A percentile compares a stretch with the other conserved stretches of the same genome.
phyloP scores from a whole-genome alignment of 1,139 yeast species.

The Diutina sp. region DNA sequence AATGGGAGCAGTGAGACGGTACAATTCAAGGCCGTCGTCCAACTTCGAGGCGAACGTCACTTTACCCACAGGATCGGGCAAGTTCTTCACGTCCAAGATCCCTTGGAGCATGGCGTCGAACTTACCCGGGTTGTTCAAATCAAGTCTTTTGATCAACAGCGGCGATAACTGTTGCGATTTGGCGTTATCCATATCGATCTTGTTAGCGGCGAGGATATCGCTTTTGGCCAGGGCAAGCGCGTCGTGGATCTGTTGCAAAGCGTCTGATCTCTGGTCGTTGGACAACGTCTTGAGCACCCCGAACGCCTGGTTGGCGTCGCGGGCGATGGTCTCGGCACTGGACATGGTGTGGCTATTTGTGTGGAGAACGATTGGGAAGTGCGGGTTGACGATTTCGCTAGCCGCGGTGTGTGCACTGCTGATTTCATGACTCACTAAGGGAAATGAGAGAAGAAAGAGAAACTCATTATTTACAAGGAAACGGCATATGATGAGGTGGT shows the following conservation, averaged over 20 bases:
- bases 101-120: constrained; percentile 94
- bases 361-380: neutral
- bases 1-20: constrained; percentile 81
- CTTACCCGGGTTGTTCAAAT: constrained; percentile 69
- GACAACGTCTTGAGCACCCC: constrained; percentile 66
- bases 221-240: constrained; percentile 46
- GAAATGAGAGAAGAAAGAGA: no score
- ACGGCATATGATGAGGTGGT: no score
- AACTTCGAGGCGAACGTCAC: constrained; percentile 69
- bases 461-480: no score
- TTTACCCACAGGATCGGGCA: constrained; percentile 87
- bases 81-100: constrained; percentile 73
- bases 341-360: neutral
- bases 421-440: neutral
- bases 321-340: constrained; percentile 37
- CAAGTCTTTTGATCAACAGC: constrained; percentile 72
- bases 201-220: constrained; percentile 59
- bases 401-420: neutral
- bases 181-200: constrained; percentile 65
- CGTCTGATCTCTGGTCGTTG: constrained; percentile 60
- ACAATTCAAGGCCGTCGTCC: constrained; percentile 76
- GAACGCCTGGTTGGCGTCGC: constrained; percentile 66
- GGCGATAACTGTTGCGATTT: constrained; percentile 40
- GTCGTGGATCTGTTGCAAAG: constrained; percentile 61
- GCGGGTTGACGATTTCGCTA: neutral